Percentiles rank a stretch among this genome's conserved stretches.
These are phyloP conservation scores for Psilocybe cyanescens DNA, from an alignment of 768 basidiomycete species.

Conservation along the genomic window DNA sequence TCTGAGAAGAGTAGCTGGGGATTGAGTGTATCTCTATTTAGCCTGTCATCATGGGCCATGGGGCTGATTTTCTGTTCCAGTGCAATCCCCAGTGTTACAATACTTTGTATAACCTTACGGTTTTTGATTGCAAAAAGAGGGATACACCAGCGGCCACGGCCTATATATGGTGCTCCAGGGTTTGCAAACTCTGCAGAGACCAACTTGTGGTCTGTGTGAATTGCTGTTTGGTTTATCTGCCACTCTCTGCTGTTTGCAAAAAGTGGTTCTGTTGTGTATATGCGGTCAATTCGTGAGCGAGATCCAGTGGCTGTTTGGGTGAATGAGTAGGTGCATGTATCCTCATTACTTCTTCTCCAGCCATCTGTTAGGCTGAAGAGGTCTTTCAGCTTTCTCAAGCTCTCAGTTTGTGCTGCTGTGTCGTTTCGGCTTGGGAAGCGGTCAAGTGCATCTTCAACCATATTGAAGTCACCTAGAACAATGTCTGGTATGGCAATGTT, in stretches of 20 bases:
- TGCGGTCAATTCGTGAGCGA: slow-evolving; percentile 39
- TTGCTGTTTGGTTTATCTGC: slow-evolving; percentile 22
- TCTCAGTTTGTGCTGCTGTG: not conserved
- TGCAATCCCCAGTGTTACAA: not conserved
- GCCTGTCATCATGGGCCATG: not conserved
- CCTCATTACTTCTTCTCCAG: slow-evolving; percentile 32
- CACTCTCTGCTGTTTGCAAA: slow-evolving; percentile 24
- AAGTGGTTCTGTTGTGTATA: slow-evolving; percentile 28
- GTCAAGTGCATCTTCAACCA: slow-evolving; percentile 42
- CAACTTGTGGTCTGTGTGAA: slow-evolving; percentile 36
- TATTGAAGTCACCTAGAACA: slow-evolving; percentile 45
- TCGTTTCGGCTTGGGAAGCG: slow-evolving; percentile 31
- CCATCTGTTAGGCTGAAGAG: slow-evolving; percentile 29
- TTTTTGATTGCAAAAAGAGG: slow-evolving; percentile 8
- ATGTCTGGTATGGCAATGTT: slow-evolving; percentile 28
- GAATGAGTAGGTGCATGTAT: slow-evolving; percentile 29
- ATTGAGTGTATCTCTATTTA: not conserved
- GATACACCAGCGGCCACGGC: slow-evolving; percentile 35
- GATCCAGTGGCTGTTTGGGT: slow-evolving; percentile 12
- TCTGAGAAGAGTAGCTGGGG: not conserved
- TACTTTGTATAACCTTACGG: slow-evolving; percentile 23
- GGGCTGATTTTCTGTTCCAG: not conserved
- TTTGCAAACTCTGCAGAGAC: slow-evolving; percentile 25
- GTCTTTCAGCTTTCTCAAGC: slow-evolving; percentile 25
- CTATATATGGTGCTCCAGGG: slow-evolving; percentile 27